Conservation (phyloP, 1,139 yeast species). For the Sugiyamaella grinbergsii region DNA sequence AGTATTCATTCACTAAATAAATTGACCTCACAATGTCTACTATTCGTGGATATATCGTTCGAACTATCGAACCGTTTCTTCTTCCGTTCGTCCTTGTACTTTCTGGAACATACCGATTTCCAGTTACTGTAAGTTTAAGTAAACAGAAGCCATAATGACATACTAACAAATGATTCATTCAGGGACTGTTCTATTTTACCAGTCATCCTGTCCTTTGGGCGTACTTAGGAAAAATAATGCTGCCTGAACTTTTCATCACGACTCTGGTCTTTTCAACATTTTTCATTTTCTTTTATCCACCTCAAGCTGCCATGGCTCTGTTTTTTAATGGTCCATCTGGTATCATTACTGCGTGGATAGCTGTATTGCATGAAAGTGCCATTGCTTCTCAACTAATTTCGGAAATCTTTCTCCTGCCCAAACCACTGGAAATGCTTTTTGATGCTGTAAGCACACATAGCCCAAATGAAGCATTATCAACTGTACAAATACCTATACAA, state of each 20-base stretch:
- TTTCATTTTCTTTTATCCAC: conserved; percentile 51
- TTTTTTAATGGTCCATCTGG: conserved; percentile 61
- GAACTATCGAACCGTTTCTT: conserved; percentile 30
- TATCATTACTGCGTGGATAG: conserved; percentile 54
- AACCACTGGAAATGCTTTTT: conserved; percentile 56
- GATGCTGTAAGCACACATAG: conserved; percentile 48
- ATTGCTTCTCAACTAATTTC: conserved; percentile 55
- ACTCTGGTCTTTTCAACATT: conserved; percentile 47
- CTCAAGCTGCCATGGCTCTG: conserved; percentile 50
- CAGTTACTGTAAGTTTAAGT: conserved; percentile 27
- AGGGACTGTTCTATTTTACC: conserved; percentile 53
- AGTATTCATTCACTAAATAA: too few species aligned
- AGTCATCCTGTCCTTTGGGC: conserved; percentile 56
- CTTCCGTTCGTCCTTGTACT: conserved; percentile 33
- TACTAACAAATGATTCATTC: conserved; percentile 8
- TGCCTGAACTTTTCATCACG: conserved; percentile 56
- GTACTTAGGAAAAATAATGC: conserved; percentile 49
- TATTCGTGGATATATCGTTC: conserved; percentile 19
- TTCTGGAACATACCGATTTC: conserved; percentile 40
- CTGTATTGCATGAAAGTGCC: conserved; percentile 56
- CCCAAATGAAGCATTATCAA: too few species aligned
- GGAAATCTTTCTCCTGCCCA: conserved; percentile 56
- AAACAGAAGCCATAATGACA: neutral
- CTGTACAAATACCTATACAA: too few species aligned
- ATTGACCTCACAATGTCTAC: conserved; percentile 1